Evolutionary conservation across 202 grass and related monocot species (phyloP), one percentile per base, ranked within the genome.

Genomic region (Cymbopogon flexuosus): DNA sequence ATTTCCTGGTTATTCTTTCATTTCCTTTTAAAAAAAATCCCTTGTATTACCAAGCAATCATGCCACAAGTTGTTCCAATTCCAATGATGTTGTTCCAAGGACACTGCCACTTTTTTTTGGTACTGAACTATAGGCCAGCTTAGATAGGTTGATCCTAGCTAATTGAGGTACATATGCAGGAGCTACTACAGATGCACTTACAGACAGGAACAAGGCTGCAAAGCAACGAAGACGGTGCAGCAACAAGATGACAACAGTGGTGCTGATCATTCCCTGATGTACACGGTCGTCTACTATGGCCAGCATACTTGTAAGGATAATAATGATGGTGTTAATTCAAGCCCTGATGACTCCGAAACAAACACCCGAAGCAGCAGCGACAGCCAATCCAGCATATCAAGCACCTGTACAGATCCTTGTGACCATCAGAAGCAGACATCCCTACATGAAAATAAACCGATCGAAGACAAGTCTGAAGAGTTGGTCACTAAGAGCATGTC

Each of bases 161-260:
- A 27, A 61, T 61, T 59, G n/a, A 15, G 1, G 5, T 62, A 7
- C 11, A 33, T 33, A 31, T 64, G 29, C 29, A 16, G 91, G 79
- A 76, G 88, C 76, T 93, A 93, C 76, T 93, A 90, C 39, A 88
- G 83, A 75, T 93, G 91, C 83, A 84, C 70, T 49, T 88, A 90
- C 70, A 86, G 21, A 46, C 77, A 88, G 22, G 88, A 85, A 62
- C 75, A 83, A 21, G 41, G 15, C 39, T 88, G 86, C 49, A 47
- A 29, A 37, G 86, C 86, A 60, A 83, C 85, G 0, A 87, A 88
- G 68, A 88, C 80, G 0, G 86, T 84, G 41, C 86, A 88, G 29
- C 86, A 88, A 12, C 43, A 60, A 31, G 59, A 83, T 10, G 39
- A 62, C 4, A 23, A 19, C 19, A 40, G 2, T 9, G 13, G 60